Percentiles rank a stretch among this genome's conserved stretches.
These are phyloP conservation scores for Podila minutissima DNA, from an alignment of 192 early-diverging fungal genomes.

Conservation along the genomic window DNA sequence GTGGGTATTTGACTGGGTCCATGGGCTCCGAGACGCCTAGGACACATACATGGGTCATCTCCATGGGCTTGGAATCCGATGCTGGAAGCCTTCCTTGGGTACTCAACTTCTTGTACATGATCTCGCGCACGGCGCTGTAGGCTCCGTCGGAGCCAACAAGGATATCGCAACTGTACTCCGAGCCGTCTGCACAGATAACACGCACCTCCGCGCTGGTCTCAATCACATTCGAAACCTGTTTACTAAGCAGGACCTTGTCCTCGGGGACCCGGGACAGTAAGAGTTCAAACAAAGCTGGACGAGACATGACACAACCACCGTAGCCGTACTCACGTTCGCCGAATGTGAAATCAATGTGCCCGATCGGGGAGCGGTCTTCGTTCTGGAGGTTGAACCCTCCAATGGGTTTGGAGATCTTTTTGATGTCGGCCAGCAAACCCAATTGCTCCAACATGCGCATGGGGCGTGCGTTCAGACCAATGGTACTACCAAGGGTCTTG, in stretches of 20 bases:
- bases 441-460: conserved; percentile 44
- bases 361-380: conserved; percentile 20
- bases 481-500: conserved; percentile 24
- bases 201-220: conserved; percentile 13
- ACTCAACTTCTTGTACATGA: conserved; percentile 13
- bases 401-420: conserved; percentile 30
- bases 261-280: conserved; percentile 13
- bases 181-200: conserved; percentile 15
- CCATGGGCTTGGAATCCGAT: conserved; percentile 10
- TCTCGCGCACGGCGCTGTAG: conserved; percentile 22
- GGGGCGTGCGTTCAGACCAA: conserved; percentile 28
- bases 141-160: conserved; percentile 38
- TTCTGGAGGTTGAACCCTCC: conserved; percentile 11
- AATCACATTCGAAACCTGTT: conserved; percentile 12
- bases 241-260: conserved; percentile 11
- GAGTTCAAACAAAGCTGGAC: conserved; percentile 27
- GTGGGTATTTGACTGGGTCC: conserved; percentile 9
- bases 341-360: conserved; percentile 21
- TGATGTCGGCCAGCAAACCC: conserved; percentile 24
- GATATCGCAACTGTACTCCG: conserved; percentile 25
- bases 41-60: conserved; percentile 17
- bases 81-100: conserved; percentile 1
- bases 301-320: conserved; percentile 24
- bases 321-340: conserved; percentile 36
- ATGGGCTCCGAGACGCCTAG: conserved; percentile 19